phyloP scores from a whole-genome alignment of 305 asterid genomes.

The Fraxinus albicans region DNA sequence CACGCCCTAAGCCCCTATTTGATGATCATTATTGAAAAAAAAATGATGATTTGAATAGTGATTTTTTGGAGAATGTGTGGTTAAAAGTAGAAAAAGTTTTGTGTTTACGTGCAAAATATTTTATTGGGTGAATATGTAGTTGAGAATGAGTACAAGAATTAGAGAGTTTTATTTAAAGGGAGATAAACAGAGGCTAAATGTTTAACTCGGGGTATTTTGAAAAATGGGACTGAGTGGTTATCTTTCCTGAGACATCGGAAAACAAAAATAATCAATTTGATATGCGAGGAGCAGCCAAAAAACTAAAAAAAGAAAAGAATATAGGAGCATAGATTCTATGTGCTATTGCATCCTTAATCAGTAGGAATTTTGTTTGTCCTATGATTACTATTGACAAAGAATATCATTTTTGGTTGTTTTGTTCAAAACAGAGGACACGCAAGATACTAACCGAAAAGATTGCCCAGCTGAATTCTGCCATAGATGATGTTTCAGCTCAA shows the following conservation, averaged over 20 bases:
- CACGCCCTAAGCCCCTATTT: not conserved
- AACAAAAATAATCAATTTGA: not conserved
- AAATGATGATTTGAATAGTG: no score
- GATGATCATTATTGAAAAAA: no score
- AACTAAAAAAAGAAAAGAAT: not conserved
- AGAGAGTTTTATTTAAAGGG: no score
- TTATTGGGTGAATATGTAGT: no score
- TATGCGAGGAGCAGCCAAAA: not conserved
- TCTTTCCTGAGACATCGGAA: not conserved
- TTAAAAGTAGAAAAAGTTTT: no score
- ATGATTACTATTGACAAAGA: not conserved
- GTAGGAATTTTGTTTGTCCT: not conserved
- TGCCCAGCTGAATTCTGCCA: conserved; percentile 37
- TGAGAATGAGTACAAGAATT: no score
- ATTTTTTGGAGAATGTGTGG: no score
- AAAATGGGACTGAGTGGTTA: not conserved
- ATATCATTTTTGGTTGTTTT: not conserved
- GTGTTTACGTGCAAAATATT: no score
- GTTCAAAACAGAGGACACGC: conserved; percentile 35
- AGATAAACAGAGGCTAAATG: not conserved
- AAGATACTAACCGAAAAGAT: conserved; percentile 37
- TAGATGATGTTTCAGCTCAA: conserved; percentile 36
- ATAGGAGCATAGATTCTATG: not conserved
- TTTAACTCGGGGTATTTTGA: not conserved
- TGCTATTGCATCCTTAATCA: not conserved